Evolutionary conservation across 2,329 filamentous ascomycete species (phyloP), one percentile per base, ranked within the genome.

Genomic region (Beauveria medogensis): DNA sequence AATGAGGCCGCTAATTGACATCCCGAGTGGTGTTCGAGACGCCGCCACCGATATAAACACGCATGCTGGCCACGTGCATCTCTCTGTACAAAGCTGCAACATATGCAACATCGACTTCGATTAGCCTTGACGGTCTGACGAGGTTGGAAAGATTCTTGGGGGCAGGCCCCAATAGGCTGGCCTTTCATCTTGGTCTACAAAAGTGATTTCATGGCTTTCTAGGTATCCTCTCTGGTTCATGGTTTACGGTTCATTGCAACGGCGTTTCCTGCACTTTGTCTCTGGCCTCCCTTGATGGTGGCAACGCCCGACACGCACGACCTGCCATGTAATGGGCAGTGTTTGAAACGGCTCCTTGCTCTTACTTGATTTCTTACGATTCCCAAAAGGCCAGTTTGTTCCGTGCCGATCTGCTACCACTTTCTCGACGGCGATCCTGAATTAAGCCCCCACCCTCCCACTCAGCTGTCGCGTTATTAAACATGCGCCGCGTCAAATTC

Each of bases 1-100:
- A 69, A 73, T 66, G 24, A 51, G 50, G 37, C 20, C 16, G 16
- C 44, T 37, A 30, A 26, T 40, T 18, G 55, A 16, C 47, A 41
- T 28, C 46, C 18, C 26, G 18, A 14, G 26, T 28, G 59, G 52
- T 56, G 30, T 40, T 46, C 26, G 28, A 34, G 54, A 62, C 28
- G 46, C 59, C 22, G 24, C 47, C 40, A 37, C 28, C 7, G 8
- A 40, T 47, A 54, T 26, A 22, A 58, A 16, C 22, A 48, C 52
- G 54, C 46, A 57, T 61, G 60, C 60, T 53, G 28, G 60, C 60
- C 60, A 46, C 48, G 43, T 61, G 48, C 60, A 50, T 47, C n/a
- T 5, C 40, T 24, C 40, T 53, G 41, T 43, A 54, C 54, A 61
- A 61, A 58, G 60, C 48, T 61, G 37, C 59, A 37, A 56, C n/a